Evolutionary conservation across 2,329 filamentous ascomycete genomes (phyloP).

Genomic region (Xylaria hypoxylon): DNA sequence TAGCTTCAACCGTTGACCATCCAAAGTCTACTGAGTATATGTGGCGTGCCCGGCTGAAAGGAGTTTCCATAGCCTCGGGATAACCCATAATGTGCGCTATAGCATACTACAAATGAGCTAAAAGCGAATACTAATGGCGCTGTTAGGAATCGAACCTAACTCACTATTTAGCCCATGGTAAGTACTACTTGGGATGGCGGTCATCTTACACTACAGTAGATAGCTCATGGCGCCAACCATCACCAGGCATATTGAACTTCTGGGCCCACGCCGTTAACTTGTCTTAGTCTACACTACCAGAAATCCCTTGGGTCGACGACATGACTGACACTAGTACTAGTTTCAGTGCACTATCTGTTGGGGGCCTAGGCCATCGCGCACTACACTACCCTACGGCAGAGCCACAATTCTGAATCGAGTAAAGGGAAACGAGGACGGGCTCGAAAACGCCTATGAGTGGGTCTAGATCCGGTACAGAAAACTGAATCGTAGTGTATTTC

Average conservation of each 20-base stretch:
- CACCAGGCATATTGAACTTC: constrained; percentile 21
- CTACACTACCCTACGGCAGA: constrained; percentile 41
- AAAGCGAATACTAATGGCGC: too few species aligned
- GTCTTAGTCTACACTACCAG: constrained; percentile 35
- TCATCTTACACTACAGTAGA: constrained; percentile 14
- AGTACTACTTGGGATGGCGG: constrained; percentile 1
- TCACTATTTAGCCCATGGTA: too few species aligned
- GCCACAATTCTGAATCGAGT: constrained; percentile 46
- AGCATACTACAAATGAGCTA: too few species aligned
- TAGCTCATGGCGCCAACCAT: constrained; percentile 30
- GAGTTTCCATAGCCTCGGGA: constrained; percentile 31
- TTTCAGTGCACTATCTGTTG: too few species aligned
- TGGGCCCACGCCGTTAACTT: constrained; percentile 20
- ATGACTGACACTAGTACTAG: constrained; percentile 21
- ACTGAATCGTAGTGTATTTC: constrained; percentile 31
- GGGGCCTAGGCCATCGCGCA: constrained; percentile 31
- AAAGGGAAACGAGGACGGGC: constrained; percentile 46
- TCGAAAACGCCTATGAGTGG: constrained; percentile 47
- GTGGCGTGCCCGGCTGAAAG: constrained; percentile 11
- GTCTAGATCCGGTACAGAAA: constrained; percentile 38
- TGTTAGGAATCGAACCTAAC: too few species aligned
- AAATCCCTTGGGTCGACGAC: constrained; percentile 32
- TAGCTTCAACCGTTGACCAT: constrained; percentile 34
- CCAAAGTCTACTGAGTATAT: constrained; percentile 16
- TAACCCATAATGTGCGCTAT: neutral